Conservation (phyloP, 2,329 filamentous ascomycete genomes). For the Cordyceps fumosorosea region DNA sequence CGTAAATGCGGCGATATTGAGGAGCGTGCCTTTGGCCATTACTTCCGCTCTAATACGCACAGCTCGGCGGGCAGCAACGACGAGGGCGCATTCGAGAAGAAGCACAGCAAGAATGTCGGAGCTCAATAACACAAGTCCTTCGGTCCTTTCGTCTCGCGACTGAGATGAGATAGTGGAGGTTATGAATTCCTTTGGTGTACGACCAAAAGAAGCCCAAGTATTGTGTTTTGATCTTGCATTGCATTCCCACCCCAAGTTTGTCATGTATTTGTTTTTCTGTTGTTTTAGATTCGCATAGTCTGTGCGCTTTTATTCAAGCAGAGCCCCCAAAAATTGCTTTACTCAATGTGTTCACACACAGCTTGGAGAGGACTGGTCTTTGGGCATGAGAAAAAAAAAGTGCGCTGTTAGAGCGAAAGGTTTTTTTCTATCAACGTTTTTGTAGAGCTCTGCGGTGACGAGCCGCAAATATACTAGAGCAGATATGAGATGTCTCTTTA, state of each 20-base stretch:
- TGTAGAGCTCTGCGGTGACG: not conserved
- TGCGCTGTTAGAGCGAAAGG: not conserved
- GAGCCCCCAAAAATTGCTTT: not conserved
- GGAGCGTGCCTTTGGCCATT: constrained; percentile 27
- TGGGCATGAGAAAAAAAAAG: not conserved
- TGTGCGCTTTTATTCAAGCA: not conserved
- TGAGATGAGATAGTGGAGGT: constrained; percentile 6
- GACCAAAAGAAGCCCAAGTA: not conserved
- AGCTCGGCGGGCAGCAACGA: constrained; percentile 17
- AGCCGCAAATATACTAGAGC: not conserved
- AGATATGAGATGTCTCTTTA: not conserved
- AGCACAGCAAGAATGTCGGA: constrained; percentile 6
- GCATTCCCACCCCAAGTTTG: not conserved
- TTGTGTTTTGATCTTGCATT: not conserved
- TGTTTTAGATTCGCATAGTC: constrained; percentile 3
- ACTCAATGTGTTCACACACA: not conserved
- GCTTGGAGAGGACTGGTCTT: not conserved
- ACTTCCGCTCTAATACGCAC: constrained; percentile 20
- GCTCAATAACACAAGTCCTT: constrained; percentile 17
- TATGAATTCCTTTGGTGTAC: constrained; percentile 4
- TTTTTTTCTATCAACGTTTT: not conserved
- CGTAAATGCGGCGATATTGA: constrained; percentile 22
- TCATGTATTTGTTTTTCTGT: constrained; percentile 1
- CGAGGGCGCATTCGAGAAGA: constrained; percentile 15
- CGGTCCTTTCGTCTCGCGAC: not conserved